A percentile compares a stretch with the other conserved stretches of the same genome.
Evolutionary conservation across 495 filamentous ascomycete species (phyloP).

Genomic region (Penicillium flavigenum): DNA sequence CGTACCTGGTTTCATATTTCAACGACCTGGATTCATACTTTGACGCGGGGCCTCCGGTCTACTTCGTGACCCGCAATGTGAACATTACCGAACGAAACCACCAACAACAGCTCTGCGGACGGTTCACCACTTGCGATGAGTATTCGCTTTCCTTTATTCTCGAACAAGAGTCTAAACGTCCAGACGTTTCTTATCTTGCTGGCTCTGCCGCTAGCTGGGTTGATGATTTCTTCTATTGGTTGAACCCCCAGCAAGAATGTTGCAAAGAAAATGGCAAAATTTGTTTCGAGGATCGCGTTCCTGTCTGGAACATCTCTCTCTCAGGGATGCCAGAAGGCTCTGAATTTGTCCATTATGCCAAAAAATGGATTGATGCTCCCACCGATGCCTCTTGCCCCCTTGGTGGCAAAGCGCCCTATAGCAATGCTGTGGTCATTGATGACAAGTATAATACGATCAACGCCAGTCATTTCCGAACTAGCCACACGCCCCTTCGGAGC

Average conservation of each 20-base stretch:
- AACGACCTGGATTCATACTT: conserved; percentile 93
- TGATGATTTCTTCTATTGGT: conserved; percentile 94
- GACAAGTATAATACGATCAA: conserved; percentile 57
- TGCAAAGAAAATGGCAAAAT: conserved; percentile 65
- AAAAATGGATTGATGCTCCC: conserved; percentile 77
- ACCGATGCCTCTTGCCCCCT: conserved; percentile 82
- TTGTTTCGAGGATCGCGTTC: conserved; percentile 75
- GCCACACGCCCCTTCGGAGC: conserved; percentile 77
- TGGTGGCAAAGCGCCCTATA: conserved; percentile 84
- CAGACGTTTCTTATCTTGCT: conserved; percentile 87
- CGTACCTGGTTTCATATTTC: conserved; percentile 91
- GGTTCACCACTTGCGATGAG: conserved; percentile 82
- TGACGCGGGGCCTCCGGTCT: conserved; percentile 87
- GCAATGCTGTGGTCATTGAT: conserved; percentile 80
- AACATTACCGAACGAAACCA: conserved; percentile 70
- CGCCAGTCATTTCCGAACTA: conserved; percentile 88
- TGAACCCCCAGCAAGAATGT: conserved; percentile 85
- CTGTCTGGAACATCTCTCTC: conserved; percentile 84
- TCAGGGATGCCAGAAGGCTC: conserved; percentile 86
- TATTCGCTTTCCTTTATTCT: conserved; percentile 83
- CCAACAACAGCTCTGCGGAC: conserved; percentile 86
- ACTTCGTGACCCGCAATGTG: conserved; percentile 84
- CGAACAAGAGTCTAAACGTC: conserved; percentile 87
- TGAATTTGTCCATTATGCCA: conserved; percentile 82
- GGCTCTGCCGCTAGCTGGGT: conserved; percentile 94